Evolutionary conservation across 2,329 filamentous ascomycete genomes (phyloP).

Genomic region (Fusarium beomiforme): DNA sequence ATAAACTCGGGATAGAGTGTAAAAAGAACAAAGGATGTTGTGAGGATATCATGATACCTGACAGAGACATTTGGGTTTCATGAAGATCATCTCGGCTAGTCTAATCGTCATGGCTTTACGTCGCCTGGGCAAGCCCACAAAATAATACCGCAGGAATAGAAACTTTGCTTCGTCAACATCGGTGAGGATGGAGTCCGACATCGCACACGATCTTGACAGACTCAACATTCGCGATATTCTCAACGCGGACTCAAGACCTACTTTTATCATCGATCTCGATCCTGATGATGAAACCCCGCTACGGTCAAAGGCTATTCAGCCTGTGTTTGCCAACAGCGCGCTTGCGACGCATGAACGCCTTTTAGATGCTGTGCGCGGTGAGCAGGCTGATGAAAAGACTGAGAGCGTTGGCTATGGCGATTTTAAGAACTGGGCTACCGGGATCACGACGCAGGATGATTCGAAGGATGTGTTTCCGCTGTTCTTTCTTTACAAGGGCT

Average conservation of each 20-base stretch:
- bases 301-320: constrained; percentile 38
- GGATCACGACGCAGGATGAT: constrained; percentile 54
- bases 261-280: constrained; percentile 52
- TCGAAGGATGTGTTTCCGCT: constrained; percentile 57
- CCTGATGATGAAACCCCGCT: constrained; percentile 43
- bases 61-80: not conserved
- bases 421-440: constrained; percentile 54
- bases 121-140: constrained; percentile 14
- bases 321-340: constrained; percentile 51
- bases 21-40: not conserved
- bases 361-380: constrained; percentile 43
- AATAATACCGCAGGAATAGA: not conserved
- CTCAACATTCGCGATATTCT: constrained; percentile 58
- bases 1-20: not conserved
- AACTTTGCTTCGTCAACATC: not conserved
- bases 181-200: constrained; percentile 24
- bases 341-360: constrained; percentile 48
- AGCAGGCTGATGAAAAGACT: not conserved
- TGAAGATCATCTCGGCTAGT: not conserved
- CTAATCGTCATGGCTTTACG: not conserved
- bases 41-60: not conserved
- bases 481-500: constrained; percentile 48
- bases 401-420: constrained; percentile 41
- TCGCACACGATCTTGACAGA: constrained; percentile 40
- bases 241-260: constrained; percentile 51